These are phyloP conservation scores for Pythium insidiosum DNA, from an alignment of 352 stramenopile genomes.

Conservation along the genomic window DNA sequence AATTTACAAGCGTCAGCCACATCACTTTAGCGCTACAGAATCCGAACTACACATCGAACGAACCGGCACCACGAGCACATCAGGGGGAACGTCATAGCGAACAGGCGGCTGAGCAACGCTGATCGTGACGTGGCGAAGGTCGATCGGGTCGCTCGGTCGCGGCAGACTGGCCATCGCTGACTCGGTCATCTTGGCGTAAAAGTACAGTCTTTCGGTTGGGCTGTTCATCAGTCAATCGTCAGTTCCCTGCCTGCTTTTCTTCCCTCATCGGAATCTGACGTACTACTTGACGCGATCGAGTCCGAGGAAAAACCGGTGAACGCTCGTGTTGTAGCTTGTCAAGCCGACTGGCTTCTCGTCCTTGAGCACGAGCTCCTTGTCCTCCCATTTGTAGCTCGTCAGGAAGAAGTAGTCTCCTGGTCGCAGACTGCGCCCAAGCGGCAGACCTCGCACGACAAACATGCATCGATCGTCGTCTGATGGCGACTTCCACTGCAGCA, in stretches of 20 bases:
- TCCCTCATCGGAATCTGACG: too few species aligned
- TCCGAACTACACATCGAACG: neutral
- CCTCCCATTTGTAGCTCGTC: conserved; percentile 80
- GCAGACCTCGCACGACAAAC: conserved; percentile 77
- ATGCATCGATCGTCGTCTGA: conserved; percentile 82
- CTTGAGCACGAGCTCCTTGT: conserved; percentile 80
- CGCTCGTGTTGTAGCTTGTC: conserved; percentile 80
- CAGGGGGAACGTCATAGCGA: too few species aligned
- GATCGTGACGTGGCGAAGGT: conserved; percentile 57
- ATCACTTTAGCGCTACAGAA: too few species aligned
- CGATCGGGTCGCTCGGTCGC: conserved; percentile 42
- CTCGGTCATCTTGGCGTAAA: conserved; percentile 75
- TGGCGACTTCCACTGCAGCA: conserved; percentile 82
- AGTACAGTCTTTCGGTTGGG: conserved; percentile 54
- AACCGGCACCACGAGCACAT: too few species aligned
- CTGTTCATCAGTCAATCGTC: too few species aligned
- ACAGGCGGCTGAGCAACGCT: conserved; percentile 47
- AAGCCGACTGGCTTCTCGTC: conserved; percentile 68
- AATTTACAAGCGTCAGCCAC: too few species aligned
- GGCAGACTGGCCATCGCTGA: conserved; percentile 65
- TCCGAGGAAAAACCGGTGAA: conserved; percentile 77
- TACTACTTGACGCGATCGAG: conserved; percentile 76
- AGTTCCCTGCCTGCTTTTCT: too few species aligned
- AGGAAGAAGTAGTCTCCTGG: conserved; percentile 85
- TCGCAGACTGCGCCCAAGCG: conserved; percentile 58